Base-by-base conservation (phyloP, 2,329 filamentous ascomycete genomes). In the Atkinsonella texensis region DNA sequence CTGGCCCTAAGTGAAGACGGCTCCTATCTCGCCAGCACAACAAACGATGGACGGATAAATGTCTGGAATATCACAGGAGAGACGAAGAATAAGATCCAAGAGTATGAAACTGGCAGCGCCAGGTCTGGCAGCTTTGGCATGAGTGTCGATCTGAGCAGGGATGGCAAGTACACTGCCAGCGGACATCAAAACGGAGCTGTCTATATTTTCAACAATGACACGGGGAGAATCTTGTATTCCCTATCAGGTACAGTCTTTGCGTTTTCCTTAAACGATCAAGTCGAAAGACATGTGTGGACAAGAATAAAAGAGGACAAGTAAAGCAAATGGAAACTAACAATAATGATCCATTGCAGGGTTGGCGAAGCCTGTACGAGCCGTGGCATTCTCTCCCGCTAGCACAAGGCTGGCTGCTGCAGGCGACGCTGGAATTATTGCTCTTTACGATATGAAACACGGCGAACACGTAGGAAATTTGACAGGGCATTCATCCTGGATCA, bases 191-290 rank as follows among this genome's bases (percentile, higher is more conserved):
- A 87, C 61, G 93, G 93, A 15, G 84, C 83, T 12, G 80, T 97
- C 56, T 96, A 96, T 70, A 82, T 98, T 55, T 98, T 97, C 75
- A 90, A 89, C 72, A 97, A 95, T 62, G 84, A 89, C 59, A 89
- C 86, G 0, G 87, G 88, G 3, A 81, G 88, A 50, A 80, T 98
- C 59, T 75, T 87, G 12, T 91, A 95, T 68, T 93, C 89, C 8
- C 74, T 98, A 23, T 84, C 88, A 51, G 84, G 87, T 87, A 71
- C 55, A 40, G 15, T 9, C 32, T 28, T 4, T 32, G 17, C 11
- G 18, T 17, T n/a, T 8, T 17, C 39, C 39, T n/a, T 17, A 41
- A 43, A 6, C 17, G 23, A 40, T 17, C 28, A 46, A 4, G 43
- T 33, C 12, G 13, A 3, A 33, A 42, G 35, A 46, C 39, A 41